Evolutionary conservation across 208 protist species (phyloP).

Genomic region (Balamuthia mandrillaris): DNA sequence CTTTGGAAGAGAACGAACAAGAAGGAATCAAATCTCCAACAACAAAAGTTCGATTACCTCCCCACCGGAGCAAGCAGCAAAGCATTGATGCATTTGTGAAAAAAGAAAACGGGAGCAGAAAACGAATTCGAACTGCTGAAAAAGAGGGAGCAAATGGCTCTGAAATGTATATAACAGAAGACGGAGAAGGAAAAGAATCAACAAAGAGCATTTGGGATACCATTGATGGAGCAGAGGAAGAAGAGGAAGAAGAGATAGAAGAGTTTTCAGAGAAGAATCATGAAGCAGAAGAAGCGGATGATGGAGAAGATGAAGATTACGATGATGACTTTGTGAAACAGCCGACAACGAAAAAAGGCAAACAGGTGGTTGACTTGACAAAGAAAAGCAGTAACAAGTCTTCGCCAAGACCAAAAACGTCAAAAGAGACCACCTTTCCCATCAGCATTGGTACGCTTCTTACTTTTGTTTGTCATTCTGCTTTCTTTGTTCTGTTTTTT

Average conservation of each 20-base stretch:
- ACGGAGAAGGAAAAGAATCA: background rate
- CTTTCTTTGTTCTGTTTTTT: background rate
- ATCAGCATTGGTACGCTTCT: slow-evolving; percentile 6
- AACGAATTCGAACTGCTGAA: background rate
- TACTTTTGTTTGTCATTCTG: background rate
- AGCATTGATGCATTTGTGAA: slow-evolving; percentile 28
- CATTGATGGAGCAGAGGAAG: background rate
- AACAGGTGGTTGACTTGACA: background rate
- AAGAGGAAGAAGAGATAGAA: background rate
- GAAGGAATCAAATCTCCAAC: background rate
- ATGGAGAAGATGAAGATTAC: no score
- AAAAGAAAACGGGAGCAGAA: background rate
- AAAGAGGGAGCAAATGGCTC: background rate
- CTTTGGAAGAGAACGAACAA: no score
- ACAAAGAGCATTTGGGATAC: no score
- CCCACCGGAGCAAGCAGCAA: background rate
- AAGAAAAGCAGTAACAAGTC: background rate
- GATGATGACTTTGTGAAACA: no score
- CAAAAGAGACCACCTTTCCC: background rate
- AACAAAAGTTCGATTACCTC: background rate
- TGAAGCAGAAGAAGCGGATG: background rate
- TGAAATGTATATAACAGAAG: background rate
- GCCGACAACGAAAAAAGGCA: background rate
- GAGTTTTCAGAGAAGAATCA: no score
- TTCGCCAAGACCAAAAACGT: slow-evolving; percentile 32